A percentile compares a stretch with the other conserved stretches of the same genome.
These are phyloP conservation scores for Agrocybe praecox DNA, from an alignment of 768 basidiomycete genomes.

Conservation along the genomic window DNA sequence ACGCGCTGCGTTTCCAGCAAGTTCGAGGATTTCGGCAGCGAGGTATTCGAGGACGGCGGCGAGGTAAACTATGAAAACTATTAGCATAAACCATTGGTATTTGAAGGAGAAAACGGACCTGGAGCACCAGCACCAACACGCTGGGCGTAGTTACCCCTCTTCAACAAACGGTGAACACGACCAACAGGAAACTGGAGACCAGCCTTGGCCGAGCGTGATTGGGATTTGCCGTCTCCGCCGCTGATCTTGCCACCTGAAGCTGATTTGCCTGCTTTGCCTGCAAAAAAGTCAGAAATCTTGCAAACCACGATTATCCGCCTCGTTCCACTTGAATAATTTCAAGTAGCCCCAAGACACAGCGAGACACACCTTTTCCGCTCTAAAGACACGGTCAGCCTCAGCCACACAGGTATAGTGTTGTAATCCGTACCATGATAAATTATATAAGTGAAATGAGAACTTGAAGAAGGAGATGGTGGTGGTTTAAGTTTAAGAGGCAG, in stretches of 20 bases:
- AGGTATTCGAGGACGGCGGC: constrained; percentile 93
- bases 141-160: constrained; percentile 84
- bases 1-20: constrained; percentile 88
- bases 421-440: constrained; percentile 14
- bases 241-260: constrained; percentile 67
- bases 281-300: no score
- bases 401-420: neutral
- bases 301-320: neutral
- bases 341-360: neutral
- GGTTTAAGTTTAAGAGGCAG: constrained; percentile 33
- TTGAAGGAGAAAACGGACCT: constrained; percentile 42
- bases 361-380: constrained; percentile 41
- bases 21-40: constrained; percentile 91
- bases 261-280: constrained; percentile 64
- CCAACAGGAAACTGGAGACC: constrained; percentile 90
- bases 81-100: constrained; percentile 2
- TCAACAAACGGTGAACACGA: constrained; percentile 89
- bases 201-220: constrained; percentile 74
- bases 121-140: constrained; percentile 90
- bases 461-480: constrained; percentile 31
- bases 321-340: neutral
- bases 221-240: constrained; percentile 51
- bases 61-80: constrained; percentile 68
- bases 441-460: neutral
- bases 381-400: constrained; percentile 11